A percentile compares a stretch with the other conserved stretches of the same genome.
These are phyloP conservation scores for Xylaria grammica DNA, from an alignment of 495 filamentous ascomycete genomes.

Conservation along the genomic window DNA sequence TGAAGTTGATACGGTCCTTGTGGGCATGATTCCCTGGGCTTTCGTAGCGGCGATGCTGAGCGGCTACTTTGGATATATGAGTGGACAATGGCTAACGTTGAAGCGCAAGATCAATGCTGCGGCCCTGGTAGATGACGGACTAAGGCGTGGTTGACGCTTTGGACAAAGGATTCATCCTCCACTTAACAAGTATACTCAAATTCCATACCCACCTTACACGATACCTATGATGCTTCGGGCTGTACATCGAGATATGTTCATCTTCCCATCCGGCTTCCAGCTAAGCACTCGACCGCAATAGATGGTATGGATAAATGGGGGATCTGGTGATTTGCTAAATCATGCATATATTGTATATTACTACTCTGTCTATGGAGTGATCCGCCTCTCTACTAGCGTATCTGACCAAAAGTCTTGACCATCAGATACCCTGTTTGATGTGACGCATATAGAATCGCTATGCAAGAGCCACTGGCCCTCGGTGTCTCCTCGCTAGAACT, in stretches of 20 bases:
- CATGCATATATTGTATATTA: slow-evolving; percentile 20
- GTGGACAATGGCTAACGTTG: slow-evolving; percentile 21
- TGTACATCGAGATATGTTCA: no score
- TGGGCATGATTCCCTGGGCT: slow-evolving; percentile 50
- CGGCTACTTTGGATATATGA: slow-evolving; percentile 35
- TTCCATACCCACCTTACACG: no score
- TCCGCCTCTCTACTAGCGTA: background rate
- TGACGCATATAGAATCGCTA: background rate
- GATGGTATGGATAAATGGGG: background rate
- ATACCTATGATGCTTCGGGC: no score
- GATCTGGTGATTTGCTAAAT: background rate
- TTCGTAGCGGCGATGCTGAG: slow-evolving; percentile 48
- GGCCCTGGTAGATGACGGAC: background rate
- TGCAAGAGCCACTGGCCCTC: background rate
- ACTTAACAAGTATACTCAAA: no score
- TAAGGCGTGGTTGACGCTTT: background rate
- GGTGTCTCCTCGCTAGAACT: slow-evolving; percentile 2
- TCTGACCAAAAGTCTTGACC: slow-evolving; percentile 12
- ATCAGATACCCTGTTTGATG: slow-evolving; percentile 7
- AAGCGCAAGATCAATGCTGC: slow-evolving; percentile 6
- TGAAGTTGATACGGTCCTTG: slow-evolving; percentile 46
- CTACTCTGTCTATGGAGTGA: slow-evolving; percentile 11
- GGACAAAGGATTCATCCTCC: no score
- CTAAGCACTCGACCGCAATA: no score
- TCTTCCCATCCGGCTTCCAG: no score